These are phyloP conservation scores for Podosphaera xanthii DNA, from an alignment of 2,329 filamentous ascomycete genomes.

Conservation along the genomic window DNA sequence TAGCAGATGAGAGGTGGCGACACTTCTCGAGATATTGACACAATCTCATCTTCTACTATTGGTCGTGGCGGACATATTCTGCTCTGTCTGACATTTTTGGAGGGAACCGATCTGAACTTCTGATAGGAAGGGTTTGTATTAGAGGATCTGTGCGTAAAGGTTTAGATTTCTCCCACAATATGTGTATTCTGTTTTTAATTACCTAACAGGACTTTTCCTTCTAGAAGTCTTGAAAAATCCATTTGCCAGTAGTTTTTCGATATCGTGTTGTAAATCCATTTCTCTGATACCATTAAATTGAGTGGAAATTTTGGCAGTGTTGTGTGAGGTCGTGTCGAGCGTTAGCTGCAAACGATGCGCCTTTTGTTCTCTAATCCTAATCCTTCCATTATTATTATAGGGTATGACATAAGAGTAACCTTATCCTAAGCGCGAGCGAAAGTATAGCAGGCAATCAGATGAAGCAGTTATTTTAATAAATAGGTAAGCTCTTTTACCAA, in stretches of 20 bases:
- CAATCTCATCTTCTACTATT: constrained; percentile 45
- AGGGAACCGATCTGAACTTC: not conserved
- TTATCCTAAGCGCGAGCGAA: not conserved
- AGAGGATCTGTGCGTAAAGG: not conserved
- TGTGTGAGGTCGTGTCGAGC: not conserved
- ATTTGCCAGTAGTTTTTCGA: not conserved
- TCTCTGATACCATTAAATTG: not conserved
- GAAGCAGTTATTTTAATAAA: too few relatives aligned
- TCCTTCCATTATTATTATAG: not conserved
- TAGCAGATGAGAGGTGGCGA: constrained; percentile 17
- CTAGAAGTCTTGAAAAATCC: not conserved
- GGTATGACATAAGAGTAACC: not conserved
- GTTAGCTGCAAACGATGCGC: not conserved
- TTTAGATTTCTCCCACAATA: not conserved
- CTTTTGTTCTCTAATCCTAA: not conserved
- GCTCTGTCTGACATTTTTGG: not conserved
- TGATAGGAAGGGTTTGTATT: not conserved
- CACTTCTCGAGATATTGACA: constrained; percentile 37
- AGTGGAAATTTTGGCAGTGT: not conserved
- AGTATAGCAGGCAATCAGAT: not conserved
- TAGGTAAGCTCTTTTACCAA: too few relatives aligned
- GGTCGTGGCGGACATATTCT: constrained; percentile 30
- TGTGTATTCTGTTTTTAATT: not conserved
- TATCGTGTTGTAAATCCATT: not conserved
- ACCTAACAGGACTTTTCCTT: not conserved